Conservation (phyloP, 2,329 filamentous ascomycete species). For the Arthroderma uncinatum region DNA sequence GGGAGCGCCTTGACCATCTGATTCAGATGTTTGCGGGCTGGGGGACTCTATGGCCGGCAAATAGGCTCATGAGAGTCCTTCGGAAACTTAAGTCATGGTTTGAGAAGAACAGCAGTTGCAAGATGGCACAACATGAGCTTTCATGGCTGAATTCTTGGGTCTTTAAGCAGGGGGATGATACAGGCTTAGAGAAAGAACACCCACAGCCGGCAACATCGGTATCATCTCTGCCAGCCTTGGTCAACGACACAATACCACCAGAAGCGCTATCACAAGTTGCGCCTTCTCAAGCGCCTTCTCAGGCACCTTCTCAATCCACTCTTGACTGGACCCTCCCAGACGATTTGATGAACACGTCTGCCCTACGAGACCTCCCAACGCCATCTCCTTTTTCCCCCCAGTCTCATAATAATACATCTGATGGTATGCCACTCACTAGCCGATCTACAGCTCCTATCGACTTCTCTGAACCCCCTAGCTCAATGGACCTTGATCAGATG, state of each 20-base stretch:
- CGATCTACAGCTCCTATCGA: not conserved
- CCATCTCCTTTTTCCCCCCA: not conserved
- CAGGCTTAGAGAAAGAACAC: not conserved
- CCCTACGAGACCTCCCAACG: not conserved
- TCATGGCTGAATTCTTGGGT: constrained; percentile 4
- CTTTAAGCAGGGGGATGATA: not conserved
- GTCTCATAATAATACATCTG: not conserved
- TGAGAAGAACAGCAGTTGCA: not conserved
- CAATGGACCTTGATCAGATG: constrained; percentile 7
- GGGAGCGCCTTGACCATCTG: not conserved
- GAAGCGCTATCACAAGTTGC: not conserved
- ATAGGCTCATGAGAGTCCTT: not conserved
- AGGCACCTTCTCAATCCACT: not conserved
- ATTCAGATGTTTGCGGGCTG: constrained; percentile 4
- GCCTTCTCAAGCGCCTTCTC: not conserved
- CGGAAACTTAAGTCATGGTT: not conserved
- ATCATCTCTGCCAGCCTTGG: not conserved
- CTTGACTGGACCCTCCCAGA: not conserved
- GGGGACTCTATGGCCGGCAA: not conserved
- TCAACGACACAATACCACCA: not conserved
- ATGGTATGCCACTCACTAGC: not conserved
- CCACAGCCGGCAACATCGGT: not conserved
- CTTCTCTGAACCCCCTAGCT: not conserved
- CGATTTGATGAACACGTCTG: not conserved
- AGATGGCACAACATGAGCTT: constrained; percentile 4